These are phyloP conservation scores for Nyctanthes arbortristis DNA, from an alignment of 257 asterid species.

Conservation along the genomic window DNA sequence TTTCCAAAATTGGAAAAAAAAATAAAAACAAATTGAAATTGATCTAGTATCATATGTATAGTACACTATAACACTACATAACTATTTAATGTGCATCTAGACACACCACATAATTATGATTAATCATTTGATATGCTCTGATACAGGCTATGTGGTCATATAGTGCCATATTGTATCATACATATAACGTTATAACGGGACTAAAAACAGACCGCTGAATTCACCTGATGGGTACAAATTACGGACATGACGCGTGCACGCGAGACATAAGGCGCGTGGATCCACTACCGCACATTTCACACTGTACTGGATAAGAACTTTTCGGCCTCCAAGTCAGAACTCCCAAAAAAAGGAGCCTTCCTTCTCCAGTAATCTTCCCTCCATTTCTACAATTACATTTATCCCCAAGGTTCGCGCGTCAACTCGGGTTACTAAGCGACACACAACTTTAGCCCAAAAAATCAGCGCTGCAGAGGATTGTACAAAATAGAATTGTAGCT, in stretches of 20 bases:
- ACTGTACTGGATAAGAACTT: conserved; percentile 12
- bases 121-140: too few relatives aligned
- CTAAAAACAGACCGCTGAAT: neutral
- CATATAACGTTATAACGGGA: neutral
- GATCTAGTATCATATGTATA: too few relatives aligned
- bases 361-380: neutral
- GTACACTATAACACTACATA: too few relatives aligned
- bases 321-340: conserved; percentile 6
- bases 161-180: too few relatives aligned
- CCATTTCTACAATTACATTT: neutral
- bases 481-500: neutral
- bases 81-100: too few relatives aligned
- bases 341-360: neutral
- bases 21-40: too few relatives aligned
- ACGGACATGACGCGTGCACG: neutral
- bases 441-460: neutral
- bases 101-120: too few relatives aligned
- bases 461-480: neutral
- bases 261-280: neutral
- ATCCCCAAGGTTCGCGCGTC: neutral
- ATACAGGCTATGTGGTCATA: too few relatives aligned
- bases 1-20: too few relatives aligned
- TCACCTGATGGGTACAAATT: neutral
- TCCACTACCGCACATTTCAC: neutral
- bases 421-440: neutral